Evolutionary conservation across 2,329 filamentous ascomycete genomes (phyloP), one percentile per base, ranked within the genome.

Genomic region (Penicillium capsulatum): DNA sequence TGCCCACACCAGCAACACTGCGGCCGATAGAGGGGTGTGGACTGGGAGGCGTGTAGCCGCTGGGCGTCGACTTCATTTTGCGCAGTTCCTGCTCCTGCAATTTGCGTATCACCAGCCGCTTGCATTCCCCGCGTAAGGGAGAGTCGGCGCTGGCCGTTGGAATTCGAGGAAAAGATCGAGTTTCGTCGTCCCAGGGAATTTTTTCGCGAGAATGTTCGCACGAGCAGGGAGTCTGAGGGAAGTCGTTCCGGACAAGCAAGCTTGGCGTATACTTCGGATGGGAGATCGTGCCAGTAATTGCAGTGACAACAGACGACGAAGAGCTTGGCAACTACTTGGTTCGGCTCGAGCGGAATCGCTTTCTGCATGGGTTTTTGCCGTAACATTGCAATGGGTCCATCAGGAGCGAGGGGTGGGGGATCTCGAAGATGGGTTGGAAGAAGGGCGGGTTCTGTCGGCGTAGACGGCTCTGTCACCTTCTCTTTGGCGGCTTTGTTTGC

Each of bases 1-100:
- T 87, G 83, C 30, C 70, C 70, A 59, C 83, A 87, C 83, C 83
- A 86, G 7, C 81, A 81, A 58, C 83, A 86, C 49, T 75, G 77
- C 17, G 34, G 20, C 3, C 29, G 20, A 7, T 14, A 17, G 19
- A 84, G 77, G 55, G 33, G 27, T n/a, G 11, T 30, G 7, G 34
- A 11, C 27, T 35, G 38, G 10, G 38, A 17, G n/a, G n/a, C n/a
- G n/a, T 13, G 34, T 8, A 11, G 30, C n/a, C 30, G 8, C 19
- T 22, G 10, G 24, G 13, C 15, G n/a, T n/a, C n/a, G n/a, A n/a
- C n/a, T n/a, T n/a, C n/a, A n/a, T n/a, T n/a, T n/a, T n/a, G n/a
- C n/a, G n/a, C n/a, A n/a, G n/a, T n/a, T n/a, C n/a, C n/a, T n/a
- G n/a, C 34, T 3, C 10, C 8, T 26, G n/a, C 7, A 15, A n/a